Evolutionary conservation across 495 filamentous ascomycete species (phyloP), one percentile per base, ranked within the genome.

Genomic region (Daldinia childiae): DNA sequence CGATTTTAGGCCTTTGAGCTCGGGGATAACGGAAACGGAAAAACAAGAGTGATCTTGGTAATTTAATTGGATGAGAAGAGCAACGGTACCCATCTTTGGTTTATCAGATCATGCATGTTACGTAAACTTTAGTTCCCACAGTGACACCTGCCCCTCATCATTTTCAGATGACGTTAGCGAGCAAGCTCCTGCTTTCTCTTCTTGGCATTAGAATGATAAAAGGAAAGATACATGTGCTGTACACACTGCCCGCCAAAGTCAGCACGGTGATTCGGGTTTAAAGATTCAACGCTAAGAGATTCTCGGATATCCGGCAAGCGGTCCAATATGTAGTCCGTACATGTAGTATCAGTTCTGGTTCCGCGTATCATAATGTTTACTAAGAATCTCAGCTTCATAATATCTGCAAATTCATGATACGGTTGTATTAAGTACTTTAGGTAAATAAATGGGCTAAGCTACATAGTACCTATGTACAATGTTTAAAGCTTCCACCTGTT

Each of bases 1-100:
- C 48, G 61, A 57, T 55, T 55, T 50, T 30, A n/a, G 21, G 43
- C 38, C n/a, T 32, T 54, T n/a, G 48, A 64, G 62, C 71, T 73
- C 71, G 71, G 71, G 4, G 66, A 65, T 73, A 73, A 15, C 65
- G 65, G 65, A 24, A 39, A 11, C 57, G 71, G 66, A 66, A 59
- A 12, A 73, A 66, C 45, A 58, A 73, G 65, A 26, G 34, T 39
- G 26, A 36, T 27, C 17, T 36, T 34, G 30, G 30, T 8, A 21
- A 21, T 30, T 14, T 30, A 11, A 48, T 48, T 48, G 43, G 43
- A 12, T 48, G 8, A 11, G 7, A 6, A 5, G 2, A 8, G 17
- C 17, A 21, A 21, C 0, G 3, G 7, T 45, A 9, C 2, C 43
- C 43, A 52, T 29, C 21, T 29, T 52, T 7, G 5, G 34, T 52